These are phyloP conservation scores for Phytopythium boreale DNA, from an alignment of 352 stramenopile genomes.

Conservation along the genomic window DNA sequence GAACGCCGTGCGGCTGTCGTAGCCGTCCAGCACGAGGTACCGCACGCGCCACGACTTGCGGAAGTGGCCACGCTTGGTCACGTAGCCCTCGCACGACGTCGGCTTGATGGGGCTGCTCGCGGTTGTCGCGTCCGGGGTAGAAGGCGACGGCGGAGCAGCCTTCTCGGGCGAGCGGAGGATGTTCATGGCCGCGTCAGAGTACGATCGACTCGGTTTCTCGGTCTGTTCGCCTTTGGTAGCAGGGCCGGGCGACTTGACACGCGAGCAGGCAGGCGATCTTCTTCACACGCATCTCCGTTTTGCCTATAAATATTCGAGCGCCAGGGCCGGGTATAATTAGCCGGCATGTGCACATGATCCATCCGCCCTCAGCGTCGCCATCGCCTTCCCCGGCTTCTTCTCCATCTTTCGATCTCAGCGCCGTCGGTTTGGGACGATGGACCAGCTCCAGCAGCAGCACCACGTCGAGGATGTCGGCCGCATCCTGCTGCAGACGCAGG, in stretches of 20 bases:
- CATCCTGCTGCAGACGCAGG: constrained; percentile 78
- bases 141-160: constrained; percentile 11
- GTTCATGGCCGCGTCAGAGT: constrained; percentile 32
- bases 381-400: too few species aligned
- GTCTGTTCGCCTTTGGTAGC: neutral
- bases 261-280: too few species aligned
- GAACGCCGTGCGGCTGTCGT: constrained; percentile 60
- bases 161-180: constrained; percentile 47
- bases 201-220: neutral
- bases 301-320: neutral
- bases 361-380: too few species aligned
- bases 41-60: constrained; percentile 82
- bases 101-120: constrained; percentile 39
- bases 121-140: neutral
- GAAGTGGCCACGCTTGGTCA: constrained; percentile 83
- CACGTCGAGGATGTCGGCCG: constrained; percentile 81
- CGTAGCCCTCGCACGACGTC: constrained; percentile 82
- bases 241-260: too few species aligned
- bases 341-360: neutral
- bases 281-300: neutral
- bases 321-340: constrained; percentile 19
- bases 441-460: constrained; percentile 73
- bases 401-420: neutral
- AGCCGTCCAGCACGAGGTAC: constrained; percentile 77
- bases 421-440: constrained; percentile 33